Base-by-base conservation (phyloP, 306 rosid genomes). In the Cucumis sativus region DNA sequence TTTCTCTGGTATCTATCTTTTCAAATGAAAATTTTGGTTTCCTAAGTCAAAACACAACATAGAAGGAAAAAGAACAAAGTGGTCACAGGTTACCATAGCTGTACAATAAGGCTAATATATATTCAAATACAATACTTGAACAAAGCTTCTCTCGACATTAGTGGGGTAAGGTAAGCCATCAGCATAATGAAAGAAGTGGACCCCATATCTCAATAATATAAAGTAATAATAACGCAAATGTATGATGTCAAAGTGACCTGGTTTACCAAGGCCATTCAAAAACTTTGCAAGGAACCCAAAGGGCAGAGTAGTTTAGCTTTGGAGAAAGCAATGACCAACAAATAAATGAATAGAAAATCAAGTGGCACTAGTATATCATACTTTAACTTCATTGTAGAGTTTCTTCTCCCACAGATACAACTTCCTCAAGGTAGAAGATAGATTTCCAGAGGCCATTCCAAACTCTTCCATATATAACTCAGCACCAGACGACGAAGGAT, bases 371-470 rank as follows among this genome's bases (percentile, higher is more conserved):
- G 74, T 23, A 62, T 49, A 75, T 20, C 81, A 83, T 80, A 92
- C 99, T 89, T 96, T 96, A 52, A 96, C 99, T 89, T 96, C 98
- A 63, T 85, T 64, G 59, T 77, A 89, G 77, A 96, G 98, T 79
- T 96, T 96, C 98, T 91, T 96, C 88, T 96, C 99, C 98, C 99
- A 96, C 43, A 96, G 95, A 84, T 84, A 81, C 57, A 96, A 81
- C 88, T 96, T 96, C 51, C 85, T 93, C 74, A 96, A 86, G 4
- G 98, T 96, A 30, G 97, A 86, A 58, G 98, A 92, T 72, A 96
- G 96, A 78, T 86, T 87, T 76, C 82, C 86, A 12, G 96, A 84
- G 75, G 89, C 83, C 66, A 79, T 74, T 23, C 77, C 74, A 67
- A 88, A 55, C 60, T 86, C 97, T 83, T 86, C 90, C 45, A 84